Evolutionary conservation across 257 asterid genomes (phyloP).

Genomic region (Ajuga chamaepitys): DNA sequence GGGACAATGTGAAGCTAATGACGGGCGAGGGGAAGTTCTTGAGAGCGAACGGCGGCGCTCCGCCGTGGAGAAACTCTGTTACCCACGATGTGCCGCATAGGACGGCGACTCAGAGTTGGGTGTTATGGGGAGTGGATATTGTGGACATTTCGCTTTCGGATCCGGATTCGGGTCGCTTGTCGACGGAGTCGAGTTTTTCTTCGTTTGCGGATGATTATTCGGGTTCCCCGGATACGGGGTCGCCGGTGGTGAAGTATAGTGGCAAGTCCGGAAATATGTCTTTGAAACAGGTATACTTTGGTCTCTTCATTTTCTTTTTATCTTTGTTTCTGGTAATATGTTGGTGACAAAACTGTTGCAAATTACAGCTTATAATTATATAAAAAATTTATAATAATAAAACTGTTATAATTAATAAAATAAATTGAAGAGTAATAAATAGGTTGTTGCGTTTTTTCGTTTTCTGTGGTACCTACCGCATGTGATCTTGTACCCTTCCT

Average conservation of each 20-base stretch:
- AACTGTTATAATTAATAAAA: too few species aligned
- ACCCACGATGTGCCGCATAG: conserved; percentile 76
- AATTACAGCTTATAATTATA: too few species aligned
- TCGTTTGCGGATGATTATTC: conserved; percentile 32
- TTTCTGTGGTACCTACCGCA: too few species aligned
- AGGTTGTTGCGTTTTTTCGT: too few species aligned
- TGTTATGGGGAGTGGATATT: conserved; percentile 65
- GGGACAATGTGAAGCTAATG: conserved; percentile 47
- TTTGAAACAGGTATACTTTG: conserved; percentile 24
- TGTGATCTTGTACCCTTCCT: too few species aligned
- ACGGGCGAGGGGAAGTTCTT: conserved; percentile 53
- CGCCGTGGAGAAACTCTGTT: conserved; percentile 75
- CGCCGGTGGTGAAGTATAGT: conserved; percentile 16
- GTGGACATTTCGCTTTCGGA: conserved; percentile 42
- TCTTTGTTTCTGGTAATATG: neutral
- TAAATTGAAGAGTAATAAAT: too few species aligned
- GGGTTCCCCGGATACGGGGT: conserved; percentile 42
- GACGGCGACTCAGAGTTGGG: conserved; percentile 72
- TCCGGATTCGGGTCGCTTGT: conserved; percentile 18
- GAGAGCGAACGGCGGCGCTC: conserved; percentile 76
- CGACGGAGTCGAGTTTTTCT: conserved; percentile 34
- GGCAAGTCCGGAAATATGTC: conserved; percentile 3
- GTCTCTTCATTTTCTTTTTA: neutral
- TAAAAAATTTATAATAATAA: too few species aligned
- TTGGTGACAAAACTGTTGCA: too few species aligned